Conservation (phyloP, 257 asterid genomes). For the Capsicum pubescens region DNA sequence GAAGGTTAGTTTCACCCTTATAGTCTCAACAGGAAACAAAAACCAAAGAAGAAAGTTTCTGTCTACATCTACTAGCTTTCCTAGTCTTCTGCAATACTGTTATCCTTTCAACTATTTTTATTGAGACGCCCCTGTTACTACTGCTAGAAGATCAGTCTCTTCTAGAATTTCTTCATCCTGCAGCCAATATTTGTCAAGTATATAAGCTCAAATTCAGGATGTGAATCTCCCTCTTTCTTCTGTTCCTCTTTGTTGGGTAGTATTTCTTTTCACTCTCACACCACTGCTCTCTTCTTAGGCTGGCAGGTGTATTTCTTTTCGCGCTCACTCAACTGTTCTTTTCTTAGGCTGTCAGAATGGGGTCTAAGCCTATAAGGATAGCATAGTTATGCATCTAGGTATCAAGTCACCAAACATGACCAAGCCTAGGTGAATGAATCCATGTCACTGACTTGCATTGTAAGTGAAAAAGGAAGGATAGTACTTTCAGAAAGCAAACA, state of each 20-base stretch:
- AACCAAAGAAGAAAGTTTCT: too few species aligned
- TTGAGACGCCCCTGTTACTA: conserved; percentile 34
- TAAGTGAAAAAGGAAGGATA: neutral
- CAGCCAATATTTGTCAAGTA: conserved; percentile 31
- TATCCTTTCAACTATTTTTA: too few species aligned
- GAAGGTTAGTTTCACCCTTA: too few species aligned
- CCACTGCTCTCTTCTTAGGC: too few species aligned
- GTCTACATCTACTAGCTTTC: too few species aligned
- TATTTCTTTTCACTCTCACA: too few species aligned
- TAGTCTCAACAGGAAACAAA: too few species aligned
- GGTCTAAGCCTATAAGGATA: neutral
- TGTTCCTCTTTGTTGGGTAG: neutral
- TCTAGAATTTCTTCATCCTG: conserved; percentile 73
- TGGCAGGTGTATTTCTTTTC: neutral
- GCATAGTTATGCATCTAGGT: neutral
- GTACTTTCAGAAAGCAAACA: neutral
- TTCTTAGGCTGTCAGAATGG: neutral
- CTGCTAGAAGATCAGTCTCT: conserved; percentile 72
- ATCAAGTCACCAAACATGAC: neutral
- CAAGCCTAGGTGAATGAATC: too few species aligned
- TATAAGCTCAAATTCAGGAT: conserved; percentile 23
- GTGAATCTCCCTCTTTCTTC: neutral
- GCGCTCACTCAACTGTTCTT: neutral
- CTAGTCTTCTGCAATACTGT: too few species aligned
- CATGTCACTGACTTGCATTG: neutral